Percentiles rank a stretch among this genome's conserved stretches.
Conservation (phyloP, 495 filamentous ascomycete genomes). For the Cercophora samala region DNA sequence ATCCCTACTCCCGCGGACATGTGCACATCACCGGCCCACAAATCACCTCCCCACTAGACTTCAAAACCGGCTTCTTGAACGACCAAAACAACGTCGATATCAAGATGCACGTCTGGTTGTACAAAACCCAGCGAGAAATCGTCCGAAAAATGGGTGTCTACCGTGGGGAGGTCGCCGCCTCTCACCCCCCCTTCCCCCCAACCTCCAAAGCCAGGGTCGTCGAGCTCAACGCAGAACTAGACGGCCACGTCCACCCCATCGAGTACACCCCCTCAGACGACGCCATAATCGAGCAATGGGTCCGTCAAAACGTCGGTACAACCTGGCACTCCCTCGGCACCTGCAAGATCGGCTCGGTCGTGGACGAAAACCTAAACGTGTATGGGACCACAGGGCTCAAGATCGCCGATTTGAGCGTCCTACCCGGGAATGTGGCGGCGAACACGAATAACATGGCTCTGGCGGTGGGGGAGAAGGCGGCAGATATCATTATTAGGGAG, state of each 20-base stretch:
- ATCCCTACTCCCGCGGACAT: constrained; percentile 55
- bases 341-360: constrained; percentile 27
- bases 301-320: constrained; percentile 20
- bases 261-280: constrained; percentile 49
- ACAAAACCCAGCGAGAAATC: constrained; percentile 57
- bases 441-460: constrained; percentile 63
- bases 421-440: constrained; percentile 56
- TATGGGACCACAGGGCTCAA: constrained; percentile 25
- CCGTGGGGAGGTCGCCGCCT: constrained; percentile 47
- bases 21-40: constrained; percentile 52
- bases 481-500: constrained; percentile 53
- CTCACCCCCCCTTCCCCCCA: constrained; percentile 51
- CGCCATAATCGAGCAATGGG: constrained; percentile 22
- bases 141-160: constrained; percentile 51
- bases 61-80: constrained; percentile 45
- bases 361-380: constrained; percentile 25
- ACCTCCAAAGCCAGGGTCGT: constrained; percentile 40
- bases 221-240: neutral
- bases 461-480: constrained; percentile 58
- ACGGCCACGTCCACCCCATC: constrained; percentile 21
- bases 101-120: constrained; percentile 47
- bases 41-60: constrained; percentile 34
- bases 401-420: constrained; percentile 41
- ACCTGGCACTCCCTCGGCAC: constrained; percentile 34
- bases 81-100: constrained; percentile 42